phyloP scores from a whole-genome alignment of 768 basidiomycete genomes.

The Tephrocybe sp. region DNA sequence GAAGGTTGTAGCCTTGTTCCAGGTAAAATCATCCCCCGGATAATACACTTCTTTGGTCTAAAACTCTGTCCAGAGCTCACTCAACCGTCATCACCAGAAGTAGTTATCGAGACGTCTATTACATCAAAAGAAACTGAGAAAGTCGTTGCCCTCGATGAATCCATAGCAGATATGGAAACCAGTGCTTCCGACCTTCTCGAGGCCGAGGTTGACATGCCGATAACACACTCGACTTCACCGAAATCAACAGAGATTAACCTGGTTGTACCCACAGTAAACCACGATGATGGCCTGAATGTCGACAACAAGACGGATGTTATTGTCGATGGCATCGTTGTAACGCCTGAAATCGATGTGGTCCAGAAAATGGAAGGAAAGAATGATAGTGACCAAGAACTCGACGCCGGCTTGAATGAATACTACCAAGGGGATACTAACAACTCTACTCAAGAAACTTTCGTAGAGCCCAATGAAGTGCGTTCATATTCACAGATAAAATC shows the following conservation, averaged over 20 bases:
- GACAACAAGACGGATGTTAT: no score
- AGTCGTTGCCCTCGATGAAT: neutral
- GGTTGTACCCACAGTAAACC: no score
- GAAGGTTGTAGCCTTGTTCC: no score
- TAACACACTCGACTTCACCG: no score
- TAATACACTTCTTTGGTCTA: no score
- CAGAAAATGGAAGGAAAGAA: conserved; percentile 1
- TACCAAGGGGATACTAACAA: neutral
- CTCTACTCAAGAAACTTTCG: neutral
- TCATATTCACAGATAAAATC: neutral
- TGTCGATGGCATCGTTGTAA: no score
- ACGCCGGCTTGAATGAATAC: conserved; percentile 6
- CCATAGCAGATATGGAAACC: neutral
- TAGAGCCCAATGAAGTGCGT: conserved; percentile 5
- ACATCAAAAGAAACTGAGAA: neutral
- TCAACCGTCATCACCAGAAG: neutral
- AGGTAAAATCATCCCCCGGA: no score
- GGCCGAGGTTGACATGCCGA: no score
- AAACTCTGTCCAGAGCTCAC: no score
- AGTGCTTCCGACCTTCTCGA: neutral
- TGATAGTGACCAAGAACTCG: conserved; percentile 4
- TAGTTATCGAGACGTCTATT: no score
- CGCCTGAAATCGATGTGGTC: conserved; percentile 9
- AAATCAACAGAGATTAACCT: no score
- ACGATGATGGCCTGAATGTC: no score